These are phyloP conservation scores for Zopfia rhizophila DNA, from an alignment of 2,329 filamentous ascomycete species.

Conservation along the genomic window DNA sequence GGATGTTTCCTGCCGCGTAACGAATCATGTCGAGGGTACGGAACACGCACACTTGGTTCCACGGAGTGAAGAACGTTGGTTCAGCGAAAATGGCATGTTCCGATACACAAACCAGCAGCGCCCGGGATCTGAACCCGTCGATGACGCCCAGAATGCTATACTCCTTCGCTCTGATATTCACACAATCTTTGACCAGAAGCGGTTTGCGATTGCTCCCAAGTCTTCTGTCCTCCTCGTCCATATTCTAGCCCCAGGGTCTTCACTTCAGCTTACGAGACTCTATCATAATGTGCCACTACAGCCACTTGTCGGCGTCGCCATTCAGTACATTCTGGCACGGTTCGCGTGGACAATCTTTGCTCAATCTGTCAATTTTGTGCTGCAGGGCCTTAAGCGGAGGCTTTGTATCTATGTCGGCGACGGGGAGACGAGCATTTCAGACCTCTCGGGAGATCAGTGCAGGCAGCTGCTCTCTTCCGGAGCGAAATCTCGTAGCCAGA, in stretches of 20 bases:
- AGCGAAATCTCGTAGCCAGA: slow-evolving; percentile 11
- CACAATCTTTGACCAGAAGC: slow-evolving; percentile 26
- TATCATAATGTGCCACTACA: slow-evolving; percentile 29
- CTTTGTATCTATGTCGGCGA: slow-evolving; percentile 6
- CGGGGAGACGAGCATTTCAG: neutral
- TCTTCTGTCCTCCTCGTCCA: slow-evolving; percentile 19
- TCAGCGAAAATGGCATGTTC: slow-evolving; percentile 30
- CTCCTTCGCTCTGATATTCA: slow-evolving; percentile 32
- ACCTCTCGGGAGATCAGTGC: slow-evolving; percentile 8
- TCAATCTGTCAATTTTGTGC: slow-evolving; percentile 17
- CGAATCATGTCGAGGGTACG: slow-evolving; percentile 25
- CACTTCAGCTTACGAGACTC: slow-evolving; percentile 19
- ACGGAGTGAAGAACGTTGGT: slow-evolving; percentile 29
- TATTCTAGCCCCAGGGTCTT: slow-evolving; percentile 13
- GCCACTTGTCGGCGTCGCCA: slow-evolving; percentile 24
- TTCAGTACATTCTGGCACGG: slow-evolving; percentile 26
- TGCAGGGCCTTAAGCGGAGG: slow-evolving; percentile 9
- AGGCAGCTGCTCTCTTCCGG: neutral
- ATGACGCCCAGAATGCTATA: slow-evolving; percentile 27
- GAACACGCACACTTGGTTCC: slow-evolving; percentile 33
- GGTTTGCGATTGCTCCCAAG: slow-evolving; percentile 29
- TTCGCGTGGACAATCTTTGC: slow-evolving; percentile 31
- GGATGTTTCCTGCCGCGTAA: slow-evolving; percentile 31
- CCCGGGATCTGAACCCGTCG: slow-evolving; percentile 14
- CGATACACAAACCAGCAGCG: slow-evolving; percentile 19